These are phyloP conservation scores for Rhododendron henanense DNA, from an alignment of 148 eudicot genomes.

Conservation along the genomic window DNA sequence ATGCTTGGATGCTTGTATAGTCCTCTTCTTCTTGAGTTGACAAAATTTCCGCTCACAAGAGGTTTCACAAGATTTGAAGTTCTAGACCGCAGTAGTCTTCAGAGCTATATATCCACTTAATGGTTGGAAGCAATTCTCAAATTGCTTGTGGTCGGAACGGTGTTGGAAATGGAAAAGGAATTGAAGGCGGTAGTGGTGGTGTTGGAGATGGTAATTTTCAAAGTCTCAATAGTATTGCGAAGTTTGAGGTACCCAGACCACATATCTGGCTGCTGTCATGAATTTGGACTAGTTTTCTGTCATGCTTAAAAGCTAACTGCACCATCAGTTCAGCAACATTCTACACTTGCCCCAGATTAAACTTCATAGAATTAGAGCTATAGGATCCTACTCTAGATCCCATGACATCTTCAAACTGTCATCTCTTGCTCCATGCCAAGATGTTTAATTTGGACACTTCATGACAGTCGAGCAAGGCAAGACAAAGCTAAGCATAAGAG, in stretches of 20 bases:
- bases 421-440: not conserved
- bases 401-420: not conserved
- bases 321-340: not conserved
- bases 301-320: not conserved
- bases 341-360: not conserved
- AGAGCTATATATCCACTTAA: not conserved
- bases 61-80: not conserved
- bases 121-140: too few species aligned
- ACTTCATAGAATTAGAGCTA: not conserved
- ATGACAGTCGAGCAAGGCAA: not conserved
- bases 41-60: not conserved
- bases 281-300: not conserved
- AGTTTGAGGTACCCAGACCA: not conserved
- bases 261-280: not conserved
- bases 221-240: not conserved
- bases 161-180: not conserved
- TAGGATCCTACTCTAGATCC: not conserved
- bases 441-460: not conserved
- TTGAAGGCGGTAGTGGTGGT: not conserved
- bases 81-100: not conserved
- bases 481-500: not conserved
- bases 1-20: not conserved
- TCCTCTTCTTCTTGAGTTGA: not conserved
- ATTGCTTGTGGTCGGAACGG: not conserved
- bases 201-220: not conserved